Conservation (phyloP, 2,329 filamentous ascomycete species). For the Pseudogymnoascus sp. region DNA sequence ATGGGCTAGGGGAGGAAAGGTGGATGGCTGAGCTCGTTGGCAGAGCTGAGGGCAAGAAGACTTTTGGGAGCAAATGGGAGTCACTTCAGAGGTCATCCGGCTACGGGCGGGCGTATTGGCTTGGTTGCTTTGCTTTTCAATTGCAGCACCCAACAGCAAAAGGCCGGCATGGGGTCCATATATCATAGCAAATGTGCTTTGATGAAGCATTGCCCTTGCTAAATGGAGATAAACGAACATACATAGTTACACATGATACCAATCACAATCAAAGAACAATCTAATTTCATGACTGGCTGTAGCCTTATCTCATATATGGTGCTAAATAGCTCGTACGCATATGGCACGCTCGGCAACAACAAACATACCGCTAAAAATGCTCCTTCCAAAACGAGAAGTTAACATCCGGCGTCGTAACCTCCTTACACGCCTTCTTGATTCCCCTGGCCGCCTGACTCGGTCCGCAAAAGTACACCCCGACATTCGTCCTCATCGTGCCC, state of each 20-base stretch:
- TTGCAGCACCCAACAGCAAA: background rate
- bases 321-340: background rate
- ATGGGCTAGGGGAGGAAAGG: background rate
- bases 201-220: background rate
- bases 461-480: constrained; percentile 91
- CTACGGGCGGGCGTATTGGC: background rate
- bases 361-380: constrained; percentile 50
- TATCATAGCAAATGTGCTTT: background rate
- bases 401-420: constrained; percentile 66
- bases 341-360: background rate
- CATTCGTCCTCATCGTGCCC: constrained; percentile 65
- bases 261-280: background rate
- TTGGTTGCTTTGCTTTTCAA: background rate
- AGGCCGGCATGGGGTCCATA: background rate
- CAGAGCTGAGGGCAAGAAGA: background rate
- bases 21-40: background rate
- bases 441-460: constrained; percentile 54
- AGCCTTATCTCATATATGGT: background rate
- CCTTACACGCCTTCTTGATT: constrained; percentile 73
- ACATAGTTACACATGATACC: background rate
- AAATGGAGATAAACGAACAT: background rate
- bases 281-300: background rate
- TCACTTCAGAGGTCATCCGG: background rate
- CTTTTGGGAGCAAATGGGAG: background rate
- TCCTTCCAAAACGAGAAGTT: constrained; percentile 99